phyloP scores from a whole-genome alignment of 371 early-diverging fungal genomes.

The Thermomucor indicae-seudaticae region DNA sequence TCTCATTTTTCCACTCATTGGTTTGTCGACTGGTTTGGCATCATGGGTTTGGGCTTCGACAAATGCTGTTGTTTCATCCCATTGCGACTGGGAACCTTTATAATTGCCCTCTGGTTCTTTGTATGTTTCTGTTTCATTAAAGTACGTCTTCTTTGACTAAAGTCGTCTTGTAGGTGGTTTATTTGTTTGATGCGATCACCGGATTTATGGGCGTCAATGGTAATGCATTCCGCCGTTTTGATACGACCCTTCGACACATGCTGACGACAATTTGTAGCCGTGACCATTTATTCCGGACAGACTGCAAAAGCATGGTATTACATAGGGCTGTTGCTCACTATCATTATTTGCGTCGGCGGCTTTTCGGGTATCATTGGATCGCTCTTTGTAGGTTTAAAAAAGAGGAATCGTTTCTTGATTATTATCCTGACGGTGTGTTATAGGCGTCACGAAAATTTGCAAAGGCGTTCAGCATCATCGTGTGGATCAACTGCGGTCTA shows the following conservation, averaged over 20 bases:
- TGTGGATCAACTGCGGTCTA: conserved; percentile 35
- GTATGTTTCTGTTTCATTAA: conserved; percentile 16
- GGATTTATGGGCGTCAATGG: conserved; percentile 46
- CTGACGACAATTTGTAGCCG: conserved; percentile 33
- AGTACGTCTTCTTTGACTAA: background rate
- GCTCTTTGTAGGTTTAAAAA: conserved; percentile 34
- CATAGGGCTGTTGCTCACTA: conserved; percentile 35
- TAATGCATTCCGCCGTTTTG: too few species aligned
- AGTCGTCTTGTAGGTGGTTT: conserved; percentile 20
- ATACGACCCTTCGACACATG: too few species aligned
- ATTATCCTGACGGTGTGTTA: too few species aligned
- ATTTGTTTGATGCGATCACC: conserved; percentile 39
- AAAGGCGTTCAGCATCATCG: conserved; percentile 36
- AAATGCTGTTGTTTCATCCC: conserved; percentile 49
- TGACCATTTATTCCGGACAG: conserved; percentile 42
- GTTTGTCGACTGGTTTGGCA: too few species aligned
- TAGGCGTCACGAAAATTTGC: conserved; percentile 44
- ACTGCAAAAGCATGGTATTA: conserved; percentile 41
- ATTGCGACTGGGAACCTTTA: conserved; percentile 37
- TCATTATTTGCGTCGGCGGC: conserved; percentile 36
- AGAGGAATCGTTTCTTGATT: too few species aligned
- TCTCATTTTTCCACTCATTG: conserved; percentile 5
- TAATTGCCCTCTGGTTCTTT: conserved; percentile 45
- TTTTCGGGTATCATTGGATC: conserved; percentile 42
- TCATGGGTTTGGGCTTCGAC: conserved; percentile 41